These are phyloP conservation scores for Solanum medicagineum DNA, from an alignment of 257 asterid species.

Conservation along the genomic window DNA sequence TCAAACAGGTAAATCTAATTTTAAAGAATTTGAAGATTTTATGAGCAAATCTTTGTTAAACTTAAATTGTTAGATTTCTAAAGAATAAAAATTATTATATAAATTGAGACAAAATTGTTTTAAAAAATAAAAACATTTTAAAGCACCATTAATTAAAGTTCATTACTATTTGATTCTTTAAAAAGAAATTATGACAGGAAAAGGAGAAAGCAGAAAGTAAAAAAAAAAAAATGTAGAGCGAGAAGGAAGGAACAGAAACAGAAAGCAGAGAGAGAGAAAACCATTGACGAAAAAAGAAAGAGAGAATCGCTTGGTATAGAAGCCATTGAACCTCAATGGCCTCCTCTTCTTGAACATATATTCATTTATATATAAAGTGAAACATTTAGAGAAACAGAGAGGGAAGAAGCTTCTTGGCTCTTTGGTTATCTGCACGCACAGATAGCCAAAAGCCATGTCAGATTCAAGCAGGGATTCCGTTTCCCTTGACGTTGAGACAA, in stretches of 20 bases:
- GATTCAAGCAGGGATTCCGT: constrained; percentile 23
- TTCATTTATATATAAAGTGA: not conserved
- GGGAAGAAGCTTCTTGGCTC: not conserved
- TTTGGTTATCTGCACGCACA: not conserved
- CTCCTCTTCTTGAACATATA: not conserved
- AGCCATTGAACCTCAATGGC: constrained; percentile 13
- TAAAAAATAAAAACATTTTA: too few species aligned
- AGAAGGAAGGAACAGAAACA: not conserved
- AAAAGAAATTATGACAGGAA: too few species aligned
- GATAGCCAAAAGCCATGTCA: constrained; percentile 27
- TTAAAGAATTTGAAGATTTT: too few species aligned
- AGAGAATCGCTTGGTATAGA: constrained; percentile 21
- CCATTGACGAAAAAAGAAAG: not conserved
- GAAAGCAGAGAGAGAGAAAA: not conserved
- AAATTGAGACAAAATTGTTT: too few species aligned
- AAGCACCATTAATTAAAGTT: too few species aligned
- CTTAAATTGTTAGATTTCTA: too few species aligned
- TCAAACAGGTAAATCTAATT: too few species aligned
- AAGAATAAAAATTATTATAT: too few species aligned
- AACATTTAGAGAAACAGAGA: not conserved
- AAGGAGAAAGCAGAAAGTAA: not conserved
- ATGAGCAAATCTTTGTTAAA: too few species aligned
- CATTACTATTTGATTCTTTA: too few species aligned
- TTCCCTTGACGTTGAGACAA: constrained; percentile 24
- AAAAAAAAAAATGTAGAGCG: not conserved